Percentiles rank a stretch among this genome's conserved stretches.
Conservation (phyloP, 257 asterid species). For the Ilex asprella region DNA sequence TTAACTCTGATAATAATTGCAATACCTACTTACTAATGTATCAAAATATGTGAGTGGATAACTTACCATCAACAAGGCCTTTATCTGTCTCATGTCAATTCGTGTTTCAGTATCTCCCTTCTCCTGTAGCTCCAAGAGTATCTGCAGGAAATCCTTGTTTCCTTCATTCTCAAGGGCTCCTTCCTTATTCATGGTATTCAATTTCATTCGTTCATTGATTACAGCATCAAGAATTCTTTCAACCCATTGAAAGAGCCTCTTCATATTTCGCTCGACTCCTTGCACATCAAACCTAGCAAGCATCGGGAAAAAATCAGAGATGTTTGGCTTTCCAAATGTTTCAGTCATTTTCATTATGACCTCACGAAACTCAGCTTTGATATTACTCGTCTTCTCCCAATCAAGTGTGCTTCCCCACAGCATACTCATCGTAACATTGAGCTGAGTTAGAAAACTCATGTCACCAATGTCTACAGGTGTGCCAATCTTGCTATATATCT, state of each 20-base stretch:
- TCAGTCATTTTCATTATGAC: slow-evolving; percentile 3
- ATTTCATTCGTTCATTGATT: slow-evolving; percentile 11
- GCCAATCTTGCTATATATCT: slow-evolving; percentile 14
- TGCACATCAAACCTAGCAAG: slow-evolving; percentile 36
- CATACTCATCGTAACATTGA: slow-evolving; percentile 24
- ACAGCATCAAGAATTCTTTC: slow-evolving; percentile 20
- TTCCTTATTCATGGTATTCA: not conserved
- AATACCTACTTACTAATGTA: too few relatives aligned
- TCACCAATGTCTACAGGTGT: slow-evolving; percentile 16
- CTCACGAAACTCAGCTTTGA: slow-evolving; percentile 22
- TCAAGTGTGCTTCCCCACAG: slow-evolving; percentile 29
- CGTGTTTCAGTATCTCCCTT: slow-evolving; percentile 12
- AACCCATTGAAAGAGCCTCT: slow-evolving; percentile 4
- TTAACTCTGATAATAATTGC: too few relatives aligned
- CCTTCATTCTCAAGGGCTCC: not conserved
- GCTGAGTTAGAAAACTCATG: slow-evolving; percentile 16
- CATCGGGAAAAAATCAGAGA: slow-evolving; percentile 39
- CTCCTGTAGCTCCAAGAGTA: slow-evolving; percentile 28
- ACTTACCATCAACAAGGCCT: slow-evolving; percentile 26
- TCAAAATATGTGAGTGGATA: not conserved
- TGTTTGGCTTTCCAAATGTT: slow-evolving; percentile 26
- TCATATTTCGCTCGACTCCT: slow-evolving; percentile 26
- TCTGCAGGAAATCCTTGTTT: slow-evolving; percentile 27
- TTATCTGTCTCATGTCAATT: slow-evolving; percentile 15
- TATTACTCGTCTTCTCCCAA: slow-evolving; percentile 5